phyloP scores from a whole-genome alignment of 331 rosid species.

The Stylosanthes scabra region DNA sequence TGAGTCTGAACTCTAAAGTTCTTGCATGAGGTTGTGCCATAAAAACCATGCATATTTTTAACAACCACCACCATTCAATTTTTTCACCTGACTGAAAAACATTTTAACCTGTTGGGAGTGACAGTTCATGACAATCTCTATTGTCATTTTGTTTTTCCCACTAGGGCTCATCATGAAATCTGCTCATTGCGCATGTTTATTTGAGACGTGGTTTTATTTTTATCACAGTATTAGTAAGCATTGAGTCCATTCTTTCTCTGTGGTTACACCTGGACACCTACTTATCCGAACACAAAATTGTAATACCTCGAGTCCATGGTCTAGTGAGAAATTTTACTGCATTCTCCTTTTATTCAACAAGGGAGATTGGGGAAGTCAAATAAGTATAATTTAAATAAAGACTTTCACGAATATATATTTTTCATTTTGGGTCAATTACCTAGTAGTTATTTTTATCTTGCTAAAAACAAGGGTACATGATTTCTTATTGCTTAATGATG shows the following conservation, averaged over 20 bases:
- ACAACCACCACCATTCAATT: too few relatives aligned
- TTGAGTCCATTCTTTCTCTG: background rate
- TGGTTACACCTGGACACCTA: background rate
- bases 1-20: background rate
- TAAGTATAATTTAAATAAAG: background rate
- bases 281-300: slow-evolving; percentile 14
- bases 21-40: background rate
- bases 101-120: too few relatives aligned
- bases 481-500: slow-evolving; percentile 18
- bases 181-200: slow-evolving; percentile 9
- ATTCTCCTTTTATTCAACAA: background rate
- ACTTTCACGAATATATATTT: background rate
- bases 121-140: background rate
- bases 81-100: too few relatives aligned
- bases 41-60: too few relatives aligned
- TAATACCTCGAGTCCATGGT: background rate
- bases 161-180: slow-evolving; percentile 12
- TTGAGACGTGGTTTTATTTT: slow-evolving; percentile 6
- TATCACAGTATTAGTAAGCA: background rate
- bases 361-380: background rate
- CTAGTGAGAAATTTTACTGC: background rate
- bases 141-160: slow-evolving; percentile 10
- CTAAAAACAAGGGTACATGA: slow-evolving; percentile 16
- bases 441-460: slow-evolving; percentile 21
- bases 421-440: slow-evolving; percentile 5